These are phyloP conservation scores for Plasmodium gonderi DNA, from an alignment of 169 alveolate species.

Conservation along the genomic window DNA sequence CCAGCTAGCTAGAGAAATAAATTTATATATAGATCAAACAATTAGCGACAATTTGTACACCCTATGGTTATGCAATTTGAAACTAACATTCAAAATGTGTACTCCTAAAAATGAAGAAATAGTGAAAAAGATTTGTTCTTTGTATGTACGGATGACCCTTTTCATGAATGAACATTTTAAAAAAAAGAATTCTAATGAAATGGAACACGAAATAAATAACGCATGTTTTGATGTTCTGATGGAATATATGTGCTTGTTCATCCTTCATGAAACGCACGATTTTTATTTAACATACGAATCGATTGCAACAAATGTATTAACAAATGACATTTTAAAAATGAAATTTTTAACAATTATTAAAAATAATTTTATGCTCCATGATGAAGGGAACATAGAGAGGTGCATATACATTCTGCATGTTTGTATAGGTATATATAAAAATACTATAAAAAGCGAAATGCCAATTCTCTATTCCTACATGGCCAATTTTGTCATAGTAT, in stretches of 20 bases:
- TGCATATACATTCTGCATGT: slow-evolving; percentile 49
- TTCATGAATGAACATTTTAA: slow-evolving; percentile 27
- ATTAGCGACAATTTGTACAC: slow-evolving; percentile 59
- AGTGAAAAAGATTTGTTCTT: slow-evolving; percentile 33
- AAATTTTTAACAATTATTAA: slow-evolving; percentile 6
- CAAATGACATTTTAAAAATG: slow-evolving; percentile 29
- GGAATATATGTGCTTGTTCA: slow-evolving; percentile 64
- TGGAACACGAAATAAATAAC: slow-evolving; percentile 7
- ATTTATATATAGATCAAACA: slow-evolving; percentile 37
- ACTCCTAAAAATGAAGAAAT: slow-evolving; percentile 28
- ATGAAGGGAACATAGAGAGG: slow-evolving; percentile 50
- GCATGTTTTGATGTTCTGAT: slow-evolving; percentile 47
- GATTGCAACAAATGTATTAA: not conserved
- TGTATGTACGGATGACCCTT: slow-evolving; percentile 9
- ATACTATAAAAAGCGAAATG: slow-evolving; percentile 20
- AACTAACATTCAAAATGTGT: slow-evolving; percentile 11
- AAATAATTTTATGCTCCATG: slow-evolving; percentile 13
- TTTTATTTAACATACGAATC: slow-evolving; percentile 53
- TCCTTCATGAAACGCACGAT: slow-evolving; percentile 20
- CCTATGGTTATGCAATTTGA: slow-evolving; percentile 46
- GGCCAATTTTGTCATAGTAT: slow-evolving; percentile 30
- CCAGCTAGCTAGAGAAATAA: slow-evolving; percentile 11
- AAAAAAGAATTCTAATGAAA: not conserved
- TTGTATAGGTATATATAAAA: slow-evolving; percentile 35
- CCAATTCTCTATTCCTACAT: not conserved